Evolutionary conservation across 768 basidiomycete genomes (phyloP).

Genomic region (Cystofilobasidium macerans): DNA sequence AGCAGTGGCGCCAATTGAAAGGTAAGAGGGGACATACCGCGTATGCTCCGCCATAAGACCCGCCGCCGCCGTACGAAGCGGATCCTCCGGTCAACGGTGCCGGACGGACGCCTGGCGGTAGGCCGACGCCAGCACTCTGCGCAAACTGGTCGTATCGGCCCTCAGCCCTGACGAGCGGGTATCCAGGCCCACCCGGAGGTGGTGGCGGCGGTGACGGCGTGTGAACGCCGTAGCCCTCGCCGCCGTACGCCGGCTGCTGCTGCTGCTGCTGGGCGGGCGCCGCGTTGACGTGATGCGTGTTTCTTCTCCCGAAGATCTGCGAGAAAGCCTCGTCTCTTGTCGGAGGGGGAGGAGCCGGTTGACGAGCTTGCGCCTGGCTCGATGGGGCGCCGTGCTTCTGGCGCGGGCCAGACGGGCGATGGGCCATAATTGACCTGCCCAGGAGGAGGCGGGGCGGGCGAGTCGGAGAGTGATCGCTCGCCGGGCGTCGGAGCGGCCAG

Average conservation of each 20-base stretch:
- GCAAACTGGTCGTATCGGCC: conserved; percentile 7
- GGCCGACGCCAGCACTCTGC: conserved; percentile 1
- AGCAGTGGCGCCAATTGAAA: background rate
- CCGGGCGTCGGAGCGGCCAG: no score
- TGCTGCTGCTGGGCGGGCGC: background rate
- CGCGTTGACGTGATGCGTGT: conserved; percentile 22
- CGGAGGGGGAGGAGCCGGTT: background rate
- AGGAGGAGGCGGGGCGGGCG: no score
- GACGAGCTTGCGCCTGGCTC: background rate
- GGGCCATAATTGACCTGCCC: background rate
- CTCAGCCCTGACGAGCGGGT: background rate
- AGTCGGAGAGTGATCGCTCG: no score
- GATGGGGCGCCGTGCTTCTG: background rate
- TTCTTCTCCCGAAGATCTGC: conserved; percentile 25
- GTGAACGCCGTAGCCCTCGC: no score
- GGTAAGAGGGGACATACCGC: background rate
- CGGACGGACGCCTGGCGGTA: background rate
- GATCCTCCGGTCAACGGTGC: background rate
- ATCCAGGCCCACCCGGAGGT: no score
- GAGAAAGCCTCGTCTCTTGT: conserved; percentile 25
- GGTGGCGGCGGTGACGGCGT: background rate
- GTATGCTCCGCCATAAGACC: background rate
- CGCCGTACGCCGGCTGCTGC: conserved; percentile 1
- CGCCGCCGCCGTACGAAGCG: conserved; percentile 7
- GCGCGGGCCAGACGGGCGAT: background rate